A percentile compares a stretch with the other conserved stretches of the same genome.
Conservation (phyloP, 2,329 filamentous ascomycete genomes). For the Drechslera avenae region DNA sequence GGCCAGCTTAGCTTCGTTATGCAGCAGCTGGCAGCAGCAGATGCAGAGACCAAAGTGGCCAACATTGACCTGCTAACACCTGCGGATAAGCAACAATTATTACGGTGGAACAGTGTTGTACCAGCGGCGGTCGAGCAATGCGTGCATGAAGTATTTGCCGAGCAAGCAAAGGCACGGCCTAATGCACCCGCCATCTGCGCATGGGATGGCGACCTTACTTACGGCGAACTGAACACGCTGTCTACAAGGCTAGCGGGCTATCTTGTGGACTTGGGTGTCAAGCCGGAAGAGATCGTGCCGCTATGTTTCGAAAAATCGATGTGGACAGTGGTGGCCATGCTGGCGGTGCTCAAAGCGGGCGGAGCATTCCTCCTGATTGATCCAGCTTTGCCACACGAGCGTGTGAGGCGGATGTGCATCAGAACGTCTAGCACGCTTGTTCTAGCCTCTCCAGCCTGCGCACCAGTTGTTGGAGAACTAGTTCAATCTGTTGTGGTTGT, state of each 20-base stretch:
- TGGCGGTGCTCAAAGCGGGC: conserved; percentile 51
- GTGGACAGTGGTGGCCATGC: conserved; percentile 42
- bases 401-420: background rate
- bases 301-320: conserved; percentile 27
- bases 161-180: background rate
- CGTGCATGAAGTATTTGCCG: conserved; percentile 10
- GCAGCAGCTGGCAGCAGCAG: conserved; percentile 11
- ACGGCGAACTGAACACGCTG: conserved; percentile 9
- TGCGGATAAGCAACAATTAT: background rate
- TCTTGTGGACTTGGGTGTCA: background rate
- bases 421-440: no score
- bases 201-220: conserved; percentile 18
- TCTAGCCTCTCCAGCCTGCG: no score
- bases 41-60: background rate
- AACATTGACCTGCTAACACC: background rate
- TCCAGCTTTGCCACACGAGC: no score
- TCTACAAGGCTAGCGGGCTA: background rate
- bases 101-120: background rate
- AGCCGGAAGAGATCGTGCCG: conserved; percentile 26
- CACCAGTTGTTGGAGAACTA: no score
- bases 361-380: conserved; percentile 7
- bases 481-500: no score
- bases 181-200: conserved; percentile 2
- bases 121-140: conserved; percentile 3
- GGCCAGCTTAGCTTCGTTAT: conserved; percentile 21